Evolutionary conservation across 2,329 filamentous ascomycete species (phyloP).

Genomic region (Lizonia empirigonia): DNA sequence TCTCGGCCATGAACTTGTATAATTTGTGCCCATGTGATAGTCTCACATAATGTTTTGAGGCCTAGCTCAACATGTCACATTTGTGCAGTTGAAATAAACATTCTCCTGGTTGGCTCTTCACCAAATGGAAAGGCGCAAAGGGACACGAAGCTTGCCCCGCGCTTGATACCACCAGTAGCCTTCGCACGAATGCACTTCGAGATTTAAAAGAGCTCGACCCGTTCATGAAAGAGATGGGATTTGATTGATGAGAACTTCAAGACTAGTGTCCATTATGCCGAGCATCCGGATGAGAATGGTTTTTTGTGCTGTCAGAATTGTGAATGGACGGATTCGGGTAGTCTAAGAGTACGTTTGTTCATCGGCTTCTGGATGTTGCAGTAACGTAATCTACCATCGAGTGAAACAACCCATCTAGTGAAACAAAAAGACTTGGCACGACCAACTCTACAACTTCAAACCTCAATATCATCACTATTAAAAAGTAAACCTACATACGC

Average conservation of each 20-base stretch:
- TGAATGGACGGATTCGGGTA: constrained; percentile 29
- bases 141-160: constrained; percentile 20
- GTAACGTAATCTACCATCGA: too few species aligned
- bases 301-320: constrained; percentile 34
- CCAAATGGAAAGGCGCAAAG: constrained; percentile 24
- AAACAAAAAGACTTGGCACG: too few species aligned
- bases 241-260: constrained; percentile 38
- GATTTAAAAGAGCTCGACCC: constrained; percentile 35
- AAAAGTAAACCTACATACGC: too few species aligned
- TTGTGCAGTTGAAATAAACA: constrained; percentile 35
- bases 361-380: constrained; percentile 36
- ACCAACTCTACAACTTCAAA: too few species aligned
- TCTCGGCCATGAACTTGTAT: too few species aligned
- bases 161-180: constrained; percentile 1
- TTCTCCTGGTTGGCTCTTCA: constrained; percentile 29
- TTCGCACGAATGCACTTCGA: constrained; percentile 26
- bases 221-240: constrained; percentile 29
- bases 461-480: too few species aligned
- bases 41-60: too few species aligned
- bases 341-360: constrained; percentile 26
- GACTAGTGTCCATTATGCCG: constrained; percentile 30
- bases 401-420: too few species aligned
- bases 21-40: too few species aligned
- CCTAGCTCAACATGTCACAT: too few species aligned
- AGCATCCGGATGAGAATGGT: constrained; percentile 16